Base-by-base conservation (phyloP, 192 early-diverging fungal genomes). In the Podochytrium sp. region DNA sequence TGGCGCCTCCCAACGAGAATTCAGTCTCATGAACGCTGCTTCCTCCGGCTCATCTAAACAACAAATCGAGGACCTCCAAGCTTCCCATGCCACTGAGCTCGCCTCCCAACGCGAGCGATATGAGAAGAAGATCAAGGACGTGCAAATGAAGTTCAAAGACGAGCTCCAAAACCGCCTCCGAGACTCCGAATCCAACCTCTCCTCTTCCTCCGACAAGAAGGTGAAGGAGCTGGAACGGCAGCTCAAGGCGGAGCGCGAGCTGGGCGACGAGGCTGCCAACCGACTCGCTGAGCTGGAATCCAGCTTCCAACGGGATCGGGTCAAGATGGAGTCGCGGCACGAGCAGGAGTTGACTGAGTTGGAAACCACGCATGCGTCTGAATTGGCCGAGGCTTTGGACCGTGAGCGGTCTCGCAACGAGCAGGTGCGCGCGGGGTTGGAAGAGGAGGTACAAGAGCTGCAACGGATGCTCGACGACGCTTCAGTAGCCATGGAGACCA, bases 261-360 rank as follows among this genome's bases (percentile, higher is more conserved):
- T 23, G 12, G 18, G 39, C 5, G 40, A 72, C 7, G 71, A 70
- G n/a, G 20, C 52, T 23, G 7, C 30, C 59, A 61, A 61, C 34
- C n/a, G 37, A 1, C 1, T 53, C 1, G 23, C 29, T 10, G 49
- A 34, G 20, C 1, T 69, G 1, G 66, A 69, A 33, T 6, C 53
- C 6, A 10, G 12, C 5, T 64, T 39, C 51, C 35, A 50, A 25
- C 34, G 37, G 18, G 65, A 75, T 12, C 43, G 38, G 49, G 59
- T 34, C 25, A 52, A 64, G 33, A 10, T 55, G 5, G 65, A 52
- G 51, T 5, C 27, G 16, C 41, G 55, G 18, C 71, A 78, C 56
- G 30, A 68, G 56, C 61, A 51, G 7, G 77, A 73, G 61, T 1
- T 78, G n/a, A 55, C 65, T 29, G 65, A 43, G 2, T 50, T 77